These are phyloP conservation scores for Colletotrichum endophyticum DNA, from an alignment of 2,329 filamentous ascomycete species.

Conservation along the genomic window DNA sequence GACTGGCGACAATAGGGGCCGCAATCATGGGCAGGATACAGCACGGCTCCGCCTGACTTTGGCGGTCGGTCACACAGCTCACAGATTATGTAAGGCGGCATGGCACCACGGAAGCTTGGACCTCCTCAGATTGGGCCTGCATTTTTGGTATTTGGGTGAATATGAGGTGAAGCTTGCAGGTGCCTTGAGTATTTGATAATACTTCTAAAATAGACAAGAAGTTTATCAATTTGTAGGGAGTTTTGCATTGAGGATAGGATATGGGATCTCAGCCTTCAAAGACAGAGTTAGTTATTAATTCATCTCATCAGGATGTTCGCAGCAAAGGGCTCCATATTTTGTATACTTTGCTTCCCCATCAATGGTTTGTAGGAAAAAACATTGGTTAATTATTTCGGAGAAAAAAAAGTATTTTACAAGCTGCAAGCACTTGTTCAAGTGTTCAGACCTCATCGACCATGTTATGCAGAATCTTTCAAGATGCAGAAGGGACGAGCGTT, in stretches of 20 bases:
- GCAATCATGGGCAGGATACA: neutral
- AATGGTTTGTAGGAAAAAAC: neutral
- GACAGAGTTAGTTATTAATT: neutral
- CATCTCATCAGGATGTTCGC: neutral
- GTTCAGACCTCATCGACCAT: neutral
- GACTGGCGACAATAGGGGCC: neutral
- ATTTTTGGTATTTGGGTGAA: neutral
- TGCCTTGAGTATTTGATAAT: neutral
- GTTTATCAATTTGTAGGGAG: neutral
- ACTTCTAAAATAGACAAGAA: neutral
- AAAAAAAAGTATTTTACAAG: too few species aligned
- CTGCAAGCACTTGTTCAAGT: neutral
- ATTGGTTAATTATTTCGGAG: neutral
- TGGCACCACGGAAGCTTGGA: neutral
- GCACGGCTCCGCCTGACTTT: neutral
- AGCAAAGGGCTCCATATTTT: fast-evolving
- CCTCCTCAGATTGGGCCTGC: neutral
- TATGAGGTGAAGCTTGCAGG: neutral
- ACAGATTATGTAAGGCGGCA: neutral
- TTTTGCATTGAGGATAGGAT: neutral
- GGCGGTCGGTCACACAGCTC: neutral
- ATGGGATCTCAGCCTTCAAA: neutral
- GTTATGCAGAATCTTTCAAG: neutral
- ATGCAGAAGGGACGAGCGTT: neutral
- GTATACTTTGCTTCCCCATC: neutral